Evolutionary conservation across 1,139 yeast species (phyloP).

Genomic region (Hansenula lynferdii): DNA sequence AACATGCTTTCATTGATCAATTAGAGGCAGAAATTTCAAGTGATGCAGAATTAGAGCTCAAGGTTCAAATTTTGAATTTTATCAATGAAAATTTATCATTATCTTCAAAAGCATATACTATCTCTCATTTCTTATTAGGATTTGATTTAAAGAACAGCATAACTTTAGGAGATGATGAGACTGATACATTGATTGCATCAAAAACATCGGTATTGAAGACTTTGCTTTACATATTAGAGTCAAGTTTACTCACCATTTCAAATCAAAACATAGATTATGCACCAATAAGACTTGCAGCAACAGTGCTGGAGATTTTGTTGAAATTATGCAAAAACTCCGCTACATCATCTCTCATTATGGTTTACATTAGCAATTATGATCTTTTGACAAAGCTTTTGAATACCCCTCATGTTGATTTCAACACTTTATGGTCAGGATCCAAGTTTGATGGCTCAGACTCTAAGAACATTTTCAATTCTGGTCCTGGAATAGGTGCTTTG

Average conservation of each 20-base stretch:
- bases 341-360: conserved; percentile 48
- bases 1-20: conserved; percentile 69
- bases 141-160: conserved; percentile 44
- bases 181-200: conserved; percentile 46
- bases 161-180: conserved; percentile 33
- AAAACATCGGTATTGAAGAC: conserved; percentile 51
- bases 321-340: conserved; percentile 52
- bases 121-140: conserved; percentile 77
- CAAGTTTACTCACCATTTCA: conserved; percentile 40
- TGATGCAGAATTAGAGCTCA: conserved; percentile 38
- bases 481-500: conserved; percentile 45
- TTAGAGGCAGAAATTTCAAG: conserved; percentile 42
- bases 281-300: conserved; percentile 52
- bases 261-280: conserved; percentile 43
- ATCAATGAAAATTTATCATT: conserved; percentile 44
- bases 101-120: conserved; percentile 37
- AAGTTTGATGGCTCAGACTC: conserved; percentile 37
- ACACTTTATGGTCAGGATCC: conserved; percentile 47
- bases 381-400: conserved; percentile 49
- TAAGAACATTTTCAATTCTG: conserved; percentile 33
- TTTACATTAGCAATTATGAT: conserved; percentile 44
- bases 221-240: conserved; percentile 43
- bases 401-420: conserved; percentile 42
- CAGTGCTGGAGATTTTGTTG: conserved; percentile 55
- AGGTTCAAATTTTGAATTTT: conserved; percentile 55